Evolutionary conservation across 1,139 yeast genomes (phyloP).

Genomic region (Yamadazyma dushanensis): DNA sequence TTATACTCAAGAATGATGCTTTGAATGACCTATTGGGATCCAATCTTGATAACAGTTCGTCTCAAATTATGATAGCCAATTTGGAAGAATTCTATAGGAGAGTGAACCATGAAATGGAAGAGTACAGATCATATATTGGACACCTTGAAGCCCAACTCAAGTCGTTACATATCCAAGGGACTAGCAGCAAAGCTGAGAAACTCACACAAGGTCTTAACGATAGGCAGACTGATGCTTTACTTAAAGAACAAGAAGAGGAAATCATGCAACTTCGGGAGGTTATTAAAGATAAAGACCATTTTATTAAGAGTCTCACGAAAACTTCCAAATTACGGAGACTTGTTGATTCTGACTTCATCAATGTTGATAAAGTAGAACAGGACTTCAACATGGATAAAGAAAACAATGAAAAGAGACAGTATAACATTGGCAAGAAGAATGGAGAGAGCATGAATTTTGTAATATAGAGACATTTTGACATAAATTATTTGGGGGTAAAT

Average conservation of each 20-base stretch:
- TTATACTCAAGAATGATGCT: slow-evolving; percentile 54
- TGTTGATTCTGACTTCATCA: slow-evolving; percentile 35
- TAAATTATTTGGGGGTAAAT: neutral
- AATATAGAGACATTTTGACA: slow-evolving; percentile 9
- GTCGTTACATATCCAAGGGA: slow-evolving; percentile 22
- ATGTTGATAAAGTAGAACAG: slow-evolving; percentile 5
- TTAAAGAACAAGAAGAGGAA: slow-evolving; percentile 71
- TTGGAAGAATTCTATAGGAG: slow-evolving; percentile 48
- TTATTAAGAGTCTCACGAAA: slow-evolving; percentile 71
- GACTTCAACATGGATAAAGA: slow-evolving; percentile 10
- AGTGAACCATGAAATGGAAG: slow-evolving; percentile 54
- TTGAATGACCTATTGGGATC: slow-evolving; percentile 50
- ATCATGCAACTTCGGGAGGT: slow-evolving; percentile 62
- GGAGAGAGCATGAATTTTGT: slow-evolving; percentile 16
- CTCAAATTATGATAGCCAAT: slow-evolving; percentile 43
- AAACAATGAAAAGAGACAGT: slow-evolving; percentile 13
- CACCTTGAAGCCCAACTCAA: slow-evolving; percentile 63
- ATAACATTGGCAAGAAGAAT: slow-evolving; percentile 14
- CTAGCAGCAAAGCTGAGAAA: slow-evolving; percentile 4
- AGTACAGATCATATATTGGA: slow-evolving; percentile 59
- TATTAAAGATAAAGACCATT: slow-evolving; percentile 69
- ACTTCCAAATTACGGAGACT: slow-evolving; percentile 53
- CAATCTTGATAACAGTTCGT: slow-evolving; percentile 26
- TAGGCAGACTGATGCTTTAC: slow-evolving; percentile 16
- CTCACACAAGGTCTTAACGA: slow-evolving; percentile 14